phyloP scores from a whole-genome alignment of 306 rosid genomes.

The Fagus sylvatica region DNA sequence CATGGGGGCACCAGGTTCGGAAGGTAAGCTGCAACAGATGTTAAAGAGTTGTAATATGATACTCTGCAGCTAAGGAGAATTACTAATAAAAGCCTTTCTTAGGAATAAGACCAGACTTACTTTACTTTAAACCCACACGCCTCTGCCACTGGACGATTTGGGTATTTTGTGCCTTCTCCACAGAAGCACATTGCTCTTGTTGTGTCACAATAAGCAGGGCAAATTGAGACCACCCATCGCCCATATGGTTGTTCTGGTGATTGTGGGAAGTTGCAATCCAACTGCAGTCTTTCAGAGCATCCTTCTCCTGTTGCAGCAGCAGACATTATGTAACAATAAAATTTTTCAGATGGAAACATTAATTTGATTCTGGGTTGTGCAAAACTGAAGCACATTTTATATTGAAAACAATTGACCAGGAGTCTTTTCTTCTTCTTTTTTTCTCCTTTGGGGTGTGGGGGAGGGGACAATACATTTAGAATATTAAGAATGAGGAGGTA shows the following conservation, averaged over 20 bases:
- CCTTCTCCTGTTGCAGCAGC: slow-evolving; percentile 67
- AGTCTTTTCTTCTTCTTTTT: not conserved
- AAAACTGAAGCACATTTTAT: slow-evolving; percentile 11
- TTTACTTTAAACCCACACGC: slow-evolving; percentile 78
- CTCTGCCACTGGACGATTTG: slow-evolving; percentile 92
- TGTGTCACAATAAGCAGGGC: slow-evolving; percentile 87
- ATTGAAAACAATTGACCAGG: slow-evolving; percentile 11
- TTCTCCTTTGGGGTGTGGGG: too few relatives aligned
- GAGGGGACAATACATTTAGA: not conserved
- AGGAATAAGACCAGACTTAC: slow-evolving; percentile 50
- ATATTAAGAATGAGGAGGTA: not conserved
- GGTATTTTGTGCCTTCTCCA: slow-evolving; percentile 95
- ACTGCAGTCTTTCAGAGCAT: slow-evolving; percentile 63
- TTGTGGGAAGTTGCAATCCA: slow-evolving; percentile 68
- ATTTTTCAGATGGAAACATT: slow-evolving; percentile 17
- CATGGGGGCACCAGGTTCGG: slow-evolving; percentile 66
- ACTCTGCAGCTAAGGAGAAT: slow-evolving; percentile 11
- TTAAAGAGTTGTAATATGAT: slow-evolving; percentile 19
- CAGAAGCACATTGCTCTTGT: slow-evolving; percentile 98
- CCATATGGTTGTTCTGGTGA: slow-evolving; percentile 67
- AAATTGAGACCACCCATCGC: slow-evolving; percentile 91
- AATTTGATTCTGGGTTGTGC: slow-evolving; percentile 4
- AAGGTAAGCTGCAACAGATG: slow-evolving; percentile 58
- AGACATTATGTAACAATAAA: slow-evolving; percentile 14
- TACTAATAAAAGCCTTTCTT: slow-evolving; percentile 16